Conservation (phyloP, 2,329 filamentous ascomycete genomes). For the Geosmithia flava region DNA sequence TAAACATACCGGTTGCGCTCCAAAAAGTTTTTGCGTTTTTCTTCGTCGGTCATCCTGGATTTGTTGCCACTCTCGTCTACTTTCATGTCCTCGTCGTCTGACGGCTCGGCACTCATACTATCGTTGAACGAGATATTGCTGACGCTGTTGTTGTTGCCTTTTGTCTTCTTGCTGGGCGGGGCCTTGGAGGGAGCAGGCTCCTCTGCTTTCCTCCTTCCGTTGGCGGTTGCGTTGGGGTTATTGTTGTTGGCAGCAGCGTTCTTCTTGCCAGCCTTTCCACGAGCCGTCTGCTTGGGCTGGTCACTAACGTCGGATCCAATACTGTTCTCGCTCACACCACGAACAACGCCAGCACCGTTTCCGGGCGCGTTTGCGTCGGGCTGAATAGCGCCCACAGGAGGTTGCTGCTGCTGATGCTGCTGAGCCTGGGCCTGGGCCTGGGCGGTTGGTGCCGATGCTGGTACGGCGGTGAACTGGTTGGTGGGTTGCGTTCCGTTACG, state of each 20-base stretch:
- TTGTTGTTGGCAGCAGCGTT: conserved; percentile 12
- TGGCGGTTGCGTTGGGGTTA: conserved; percentile 28
- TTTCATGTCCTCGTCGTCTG: conserved; percentile 40
- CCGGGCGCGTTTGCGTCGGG: conserved; percentile 27
- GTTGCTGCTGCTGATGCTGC: background rate
- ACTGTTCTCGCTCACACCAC: conserved; percentile 55
- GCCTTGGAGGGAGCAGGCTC: conserved; percentile 44
- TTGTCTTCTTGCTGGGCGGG: conserved; percentile 57
- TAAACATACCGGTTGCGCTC: conserved; percentile 81
- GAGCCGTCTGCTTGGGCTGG: conserved; percentile 50
- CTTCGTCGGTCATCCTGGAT: conserved; percentile 90
- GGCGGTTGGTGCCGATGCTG: conserved; percentile 36
- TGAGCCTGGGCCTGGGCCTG: conserved; percentile 8
- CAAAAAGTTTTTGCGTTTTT: conserved; percentile 96
- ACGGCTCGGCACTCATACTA: conserved; percentile 19
- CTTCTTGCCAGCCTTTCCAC: conserved; percentile 56
- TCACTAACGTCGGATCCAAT: conserved; percentile 64
- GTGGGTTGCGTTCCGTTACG: conserved; percentile 43
- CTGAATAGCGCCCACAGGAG: conserved; percentile 8
- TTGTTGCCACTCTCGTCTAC: conserved; percentile 47
- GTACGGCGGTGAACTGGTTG: conserved; percentile 35
- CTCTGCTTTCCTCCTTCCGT: conserved; percentile 71
- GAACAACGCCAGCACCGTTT: conserved; percentile 29
- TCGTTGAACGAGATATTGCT: background rate
- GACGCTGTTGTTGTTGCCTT: conserved; percentile 23